phyloP scores from a whole-genome alignment of 2,329 filamentous ascomycete genomes.

The Talaromyces pinophilus region DNA sequence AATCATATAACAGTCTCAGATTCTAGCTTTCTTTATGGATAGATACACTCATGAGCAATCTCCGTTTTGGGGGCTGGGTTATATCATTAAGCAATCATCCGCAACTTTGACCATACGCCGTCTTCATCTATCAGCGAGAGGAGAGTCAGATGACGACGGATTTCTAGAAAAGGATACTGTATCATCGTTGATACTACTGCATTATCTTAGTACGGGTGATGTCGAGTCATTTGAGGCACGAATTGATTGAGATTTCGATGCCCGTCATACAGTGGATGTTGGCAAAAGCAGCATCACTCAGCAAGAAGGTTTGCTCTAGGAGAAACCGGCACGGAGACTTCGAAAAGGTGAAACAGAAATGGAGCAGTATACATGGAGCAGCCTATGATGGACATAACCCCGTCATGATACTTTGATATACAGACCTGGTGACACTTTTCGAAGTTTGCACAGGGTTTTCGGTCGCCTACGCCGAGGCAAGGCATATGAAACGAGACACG shows the following conservation, averaged over 20 bases:
- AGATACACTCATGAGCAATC: neutral
- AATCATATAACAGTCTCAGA: slow-evolving; percentile 8
- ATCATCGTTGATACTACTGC: slow-evolving; percentile 4
- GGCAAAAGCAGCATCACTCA: neutral
- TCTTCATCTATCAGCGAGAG: neutral
- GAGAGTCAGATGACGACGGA: slow-evolving; percentile 6
- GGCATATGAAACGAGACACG: neutral
- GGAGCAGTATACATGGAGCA: neutral
- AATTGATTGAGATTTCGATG: slow-evolving; percentile 5
- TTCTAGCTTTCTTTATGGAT: slow-evolving; percentile 7
- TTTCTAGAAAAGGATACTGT: neutral
- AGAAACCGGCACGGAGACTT: neutral
- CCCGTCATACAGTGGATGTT: neutral
- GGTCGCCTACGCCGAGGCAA: neutral
- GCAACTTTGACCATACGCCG: neutral
- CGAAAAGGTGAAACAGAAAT: neutral
- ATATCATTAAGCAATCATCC: slow-evolving; percentile 5
- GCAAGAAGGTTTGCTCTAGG: neutral
- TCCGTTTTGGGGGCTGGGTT: neutral
- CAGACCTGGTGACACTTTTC: neutral
- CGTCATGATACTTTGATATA: neutral
- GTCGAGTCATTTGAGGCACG: slow-evolving; percentile 6
- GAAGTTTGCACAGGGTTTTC: neutral
- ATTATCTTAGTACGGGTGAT: slow-evolving; percentile 4
- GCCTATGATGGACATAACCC: neutral